phyloP scores from a whole-genome alignment of 768 basidiomycete genomes.

The Galerina marginata region DNA sequence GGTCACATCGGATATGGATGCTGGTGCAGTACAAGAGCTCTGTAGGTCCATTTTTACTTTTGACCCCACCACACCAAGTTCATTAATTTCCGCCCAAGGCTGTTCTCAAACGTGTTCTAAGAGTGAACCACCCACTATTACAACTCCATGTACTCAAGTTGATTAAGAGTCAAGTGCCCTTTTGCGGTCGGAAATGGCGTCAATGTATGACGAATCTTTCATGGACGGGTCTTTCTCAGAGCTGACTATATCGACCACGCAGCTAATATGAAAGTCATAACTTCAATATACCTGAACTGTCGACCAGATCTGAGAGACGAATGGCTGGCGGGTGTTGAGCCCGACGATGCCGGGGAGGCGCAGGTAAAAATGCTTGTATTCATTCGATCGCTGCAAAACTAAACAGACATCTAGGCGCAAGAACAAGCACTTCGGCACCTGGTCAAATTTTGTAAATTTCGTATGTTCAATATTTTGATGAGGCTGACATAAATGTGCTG shows the following conservation, averaged over 20 bases:
- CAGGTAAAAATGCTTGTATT: constrained; percentile 54
- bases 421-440: constrained; percentile 93
- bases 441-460: constrained; percentile 88
- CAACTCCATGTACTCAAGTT: constrained; percentile 95
- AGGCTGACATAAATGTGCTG: constrained; percentile 6
- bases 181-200: constrained; percentile 97
- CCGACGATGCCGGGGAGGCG: constrained; percentile 91
- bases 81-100: constrained; percentile 56
- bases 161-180: constrained; percentile 99
- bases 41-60: constrained; percentile 48
- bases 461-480: constrained; percentile 6
- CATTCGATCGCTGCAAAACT: not conserved
- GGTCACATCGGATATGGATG: constrained; percentile 94
- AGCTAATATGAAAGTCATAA: constrained; percentile 99
- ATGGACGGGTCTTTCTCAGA: constrained; percentile 5
- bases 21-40: constrained; percentile 98
- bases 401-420: constrained; percentile 66
- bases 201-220: constrained; percentile 63
- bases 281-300: constrained; percentile 96
- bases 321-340: constrained; percentile 93
- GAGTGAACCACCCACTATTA: constrained; percentile 92
- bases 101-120: constrained; percentile 91
- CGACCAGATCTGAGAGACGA: constrained; percentile 96
- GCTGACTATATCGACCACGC: constrained; percentile 11
- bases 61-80: not conserved